Percentiles rank a stretch among this genome's conserved stretches.
phyloP scores from a whole-genome alignment of 1,139 yeast genomes.

The Candida gigantensis region DNA sequence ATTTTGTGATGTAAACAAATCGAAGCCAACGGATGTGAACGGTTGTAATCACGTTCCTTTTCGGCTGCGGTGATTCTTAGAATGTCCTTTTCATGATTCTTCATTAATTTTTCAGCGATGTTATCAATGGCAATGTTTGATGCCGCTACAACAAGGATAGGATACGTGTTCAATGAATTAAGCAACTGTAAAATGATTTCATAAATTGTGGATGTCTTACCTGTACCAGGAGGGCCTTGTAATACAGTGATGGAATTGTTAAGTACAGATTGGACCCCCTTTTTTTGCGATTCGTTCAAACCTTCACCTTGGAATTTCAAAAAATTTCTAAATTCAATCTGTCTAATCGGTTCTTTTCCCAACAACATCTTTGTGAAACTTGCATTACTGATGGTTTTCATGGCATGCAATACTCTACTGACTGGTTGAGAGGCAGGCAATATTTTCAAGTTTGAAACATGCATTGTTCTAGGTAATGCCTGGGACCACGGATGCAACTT shows the following conservation, averaged over 20 bases:
- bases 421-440: slow-evolving; percentile 67
- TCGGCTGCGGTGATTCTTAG: slow-evolving; percentile 61
- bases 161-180: slow-evolving; percentile 55
- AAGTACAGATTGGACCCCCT: slow-evolving; percentile 66
- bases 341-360: slow-evolving; percentile 62
- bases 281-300: slow-evolving; percentile 65
- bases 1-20: slow-evolving; percentile 68
- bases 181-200: slow-evolving; percentile 66
- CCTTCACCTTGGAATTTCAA: slow-evolving; percentile 48
- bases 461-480: slow-evolving; percentile 47
- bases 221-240: slow-evolving; percentile 74
- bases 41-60: slow-evolving; percentile 61
- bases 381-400: slow-evolving; percentile 59
- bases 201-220: slow-evolving; percentile 65
- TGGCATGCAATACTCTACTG: slow-evolving; percentile 62
- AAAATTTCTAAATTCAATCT: slow-evolving; percentile 56
- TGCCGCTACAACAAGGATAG: slow-evolving; percentile 73
- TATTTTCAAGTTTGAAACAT: slow-evolving; percentile 44
- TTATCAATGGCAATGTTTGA: slow-evolving; percentile 77
- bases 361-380: slow-evolving; percentile 58
- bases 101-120: slow-evolving; percentile 66
- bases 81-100: slow-evolving; percentile 51
- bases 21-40: slow-evolving; percentile 54
- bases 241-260: slow-evolving; percentile 65
- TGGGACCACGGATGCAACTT: slow-evolving; percentile 56